phyloP scores from a whole-genome alignment of 2,329 filamentous ascomycete species.

The Curvularia sp. region DNA sequence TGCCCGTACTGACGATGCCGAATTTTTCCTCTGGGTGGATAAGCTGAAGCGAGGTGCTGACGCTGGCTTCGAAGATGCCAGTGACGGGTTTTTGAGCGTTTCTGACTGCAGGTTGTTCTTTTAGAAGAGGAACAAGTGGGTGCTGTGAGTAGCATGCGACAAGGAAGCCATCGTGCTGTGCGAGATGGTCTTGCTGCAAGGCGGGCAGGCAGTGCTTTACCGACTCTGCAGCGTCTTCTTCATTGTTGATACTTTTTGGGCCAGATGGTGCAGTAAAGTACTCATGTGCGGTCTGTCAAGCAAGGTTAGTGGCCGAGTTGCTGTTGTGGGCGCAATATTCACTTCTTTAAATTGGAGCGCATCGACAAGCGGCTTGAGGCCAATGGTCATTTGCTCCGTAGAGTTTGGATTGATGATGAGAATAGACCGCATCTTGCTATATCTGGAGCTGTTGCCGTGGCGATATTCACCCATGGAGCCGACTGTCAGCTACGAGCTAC shows the following conservation, averaged over 20 bases:
- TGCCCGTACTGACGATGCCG: constrained; percentile 88
- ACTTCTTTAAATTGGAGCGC: constrained; percentile 55
- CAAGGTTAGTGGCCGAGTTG: constrained; percentile 52
- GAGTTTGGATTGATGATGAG: constrained; percentile 84
- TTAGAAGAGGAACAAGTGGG: constrained; percentile 71
- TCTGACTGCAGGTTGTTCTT: constrained; percentile 50
- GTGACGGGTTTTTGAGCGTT: constrained; percentile 63
- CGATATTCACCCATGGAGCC: constrained; percentile 38
- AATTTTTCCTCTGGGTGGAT: constrained; percentile 64
- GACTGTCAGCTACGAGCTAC: constrained; percentile 1
- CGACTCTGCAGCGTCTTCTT: constrained; percentile 69
- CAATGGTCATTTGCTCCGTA: constrained; percentile 73
- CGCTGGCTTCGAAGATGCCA: constrained; percentile 87
- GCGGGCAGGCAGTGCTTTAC: constrained; percentile 67
- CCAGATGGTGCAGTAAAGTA: constrained; percentile 72
- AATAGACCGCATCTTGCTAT: constrained; percentile 57
- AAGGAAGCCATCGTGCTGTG: constrained; percentile 74
- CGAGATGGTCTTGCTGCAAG: constrained; percentile 54
- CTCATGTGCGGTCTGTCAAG: constrained; percentile 56
- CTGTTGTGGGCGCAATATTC: constrained; percentile 36
- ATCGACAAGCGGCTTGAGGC: constrained; percentile 62
- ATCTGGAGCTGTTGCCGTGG: constrained; percentile 24
- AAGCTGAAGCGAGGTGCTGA: constrained; percentile 68
- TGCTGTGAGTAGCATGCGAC: constrained; percentile 91
- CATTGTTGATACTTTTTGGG: constrained; percentile 80